Conservation (phyloP, 441 rosid genomes). For the Populus tomentosa region DNA sequence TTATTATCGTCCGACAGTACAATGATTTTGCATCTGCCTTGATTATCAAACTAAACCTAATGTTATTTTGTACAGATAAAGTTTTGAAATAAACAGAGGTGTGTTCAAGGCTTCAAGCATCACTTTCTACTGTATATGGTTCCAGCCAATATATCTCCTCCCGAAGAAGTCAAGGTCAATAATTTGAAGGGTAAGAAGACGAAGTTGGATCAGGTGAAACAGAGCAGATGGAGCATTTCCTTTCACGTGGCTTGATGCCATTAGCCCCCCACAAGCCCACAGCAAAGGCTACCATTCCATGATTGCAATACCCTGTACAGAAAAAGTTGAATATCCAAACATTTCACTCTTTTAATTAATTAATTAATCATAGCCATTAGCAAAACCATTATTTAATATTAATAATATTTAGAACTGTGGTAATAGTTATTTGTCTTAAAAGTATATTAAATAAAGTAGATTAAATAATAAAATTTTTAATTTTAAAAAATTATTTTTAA, state of each 20-base stretch:
- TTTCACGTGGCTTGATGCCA: slow-evolving; percentile 28
- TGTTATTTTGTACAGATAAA: not conserved
- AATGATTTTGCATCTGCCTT: not conserved
- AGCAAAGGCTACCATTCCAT: slow-evolving; percentile 7
- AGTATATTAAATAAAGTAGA: too few species aligned
- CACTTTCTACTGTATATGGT: too few species aligned
- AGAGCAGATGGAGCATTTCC: not conserved
- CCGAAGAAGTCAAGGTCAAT: not conserved
- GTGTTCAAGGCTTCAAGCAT: too few species aligned
- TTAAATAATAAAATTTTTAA: too few species aligned
- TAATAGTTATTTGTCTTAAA: too few species aligned
- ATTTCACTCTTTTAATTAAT: not conserved
- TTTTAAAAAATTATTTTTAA: too few species aligned
- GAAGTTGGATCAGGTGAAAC: not conserved
- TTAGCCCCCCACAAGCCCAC: slow-evolving; percentile 7
- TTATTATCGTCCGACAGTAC: not conserved
- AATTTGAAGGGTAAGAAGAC: not conserved
- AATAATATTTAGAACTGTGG: too few species aligned
- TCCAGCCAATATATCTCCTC: not conserved
- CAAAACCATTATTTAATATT: too few species aligned
- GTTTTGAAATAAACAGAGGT: too few species aligned
- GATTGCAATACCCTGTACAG: not conserved
- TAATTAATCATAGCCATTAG: too few species aligned
- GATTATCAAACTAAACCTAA: not conserved
- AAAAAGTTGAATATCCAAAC: too few species aligned